Evolutionary conservation across 2,329 filamentous ascomycete species (phyloP).

Genomic region (Hyphodiscus sp.): DNA sequence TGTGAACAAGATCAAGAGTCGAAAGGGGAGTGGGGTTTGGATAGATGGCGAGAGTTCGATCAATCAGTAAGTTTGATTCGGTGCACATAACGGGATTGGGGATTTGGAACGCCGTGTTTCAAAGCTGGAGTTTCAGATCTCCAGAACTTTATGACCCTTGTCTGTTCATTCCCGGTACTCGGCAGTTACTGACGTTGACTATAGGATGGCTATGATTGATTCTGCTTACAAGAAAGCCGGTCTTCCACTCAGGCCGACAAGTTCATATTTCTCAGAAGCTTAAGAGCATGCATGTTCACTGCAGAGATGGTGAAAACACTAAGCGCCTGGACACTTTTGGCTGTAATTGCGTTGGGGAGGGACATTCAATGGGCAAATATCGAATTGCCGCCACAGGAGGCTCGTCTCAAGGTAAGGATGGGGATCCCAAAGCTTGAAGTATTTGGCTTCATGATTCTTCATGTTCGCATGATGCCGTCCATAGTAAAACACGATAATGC

Average conservation of each 20-base stretch:
- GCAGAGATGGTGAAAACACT: background rate
- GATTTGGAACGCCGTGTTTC: too few relatives aligned
- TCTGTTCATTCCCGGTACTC: too few relatives aligned
- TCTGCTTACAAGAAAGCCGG: constrained; percentile 36
- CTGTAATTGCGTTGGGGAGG: background rate
- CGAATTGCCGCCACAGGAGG: background rate
- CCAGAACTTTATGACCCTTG: too few relatives aligned
- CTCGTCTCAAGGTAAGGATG: background rate
- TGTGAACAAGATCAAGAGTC: constrained; percentile 37
- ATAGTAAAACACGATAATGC: background rate
- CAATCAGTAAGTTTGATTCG: too few relatives aligned
- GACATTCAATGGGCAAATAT: background rate
- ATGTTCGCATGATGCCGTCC: background rate
- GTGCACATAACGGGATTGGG: too few relatives aligned
- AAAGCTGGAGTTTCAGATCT: too few relatives aligned
- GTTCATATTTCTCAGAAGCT: background rate
- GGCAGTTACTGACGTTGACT: too few relatives aligned
- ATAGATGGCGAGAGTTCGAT: constrained; percentile 36
- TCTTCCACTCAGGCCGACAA: background rate
- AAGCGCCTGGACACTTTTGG: background rate
- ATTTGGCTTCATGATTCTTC: background rate
- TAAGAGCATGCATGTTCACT: background rate
- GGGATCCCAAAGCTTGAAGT: background rate
- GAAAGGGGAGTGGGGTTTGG: constrained; percentile 33
- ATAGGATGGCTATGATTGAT: constrained; percentile 38